Conservation (phyloP, 2,329 filamentous ascomycete genomes). For the Bipolaris sorokiniana region DNA sequence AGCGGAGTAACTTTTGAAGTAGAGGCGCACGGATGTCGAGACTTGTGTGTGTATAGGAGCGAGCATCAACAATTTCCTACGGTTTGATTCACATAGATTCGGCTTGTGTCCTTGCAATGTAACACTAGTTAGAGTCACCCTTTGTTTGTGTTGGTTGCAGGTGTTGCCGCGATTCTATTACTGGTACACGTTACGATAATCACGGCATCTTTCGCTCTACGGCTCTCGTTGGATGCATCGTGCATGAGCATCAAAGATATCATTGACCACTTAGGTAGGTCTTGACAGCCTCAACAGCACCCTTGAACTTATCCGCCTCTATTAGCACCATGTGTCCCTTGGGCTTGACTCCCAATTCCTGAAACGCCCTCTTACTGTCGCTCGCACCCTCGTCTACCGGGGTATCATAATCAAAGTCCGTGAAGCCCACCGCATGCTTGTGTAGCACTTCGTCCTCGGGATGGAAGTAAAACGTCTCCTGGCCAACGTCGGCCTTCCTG, state of each 20-base stretch:
- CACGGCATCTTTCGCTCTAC: neutral
- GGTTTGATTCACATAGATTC: conserved; percentile 40
- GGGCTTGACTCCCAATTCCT: conserved; percentile 87
- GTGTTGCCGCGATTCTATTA: neutral
- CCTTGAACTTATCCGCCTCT: conserved; percentile 76
- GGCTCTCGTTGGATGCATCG: neutral
- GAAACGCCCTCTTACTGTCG: conserved; percentile 93
- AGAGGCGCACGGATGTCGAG: conserved; percentile 10
- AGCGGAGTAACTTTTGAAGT: conserved; percentile 14
- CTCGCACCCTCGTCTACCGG: conserved; percentile 77
- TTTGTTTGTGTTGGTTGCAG: neutral
- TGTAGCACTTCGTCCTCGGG: conserved; percentile 92
- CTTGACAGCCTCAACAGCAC: conserved; percentile 75
- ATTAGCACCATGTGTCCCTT: conserved; percentile 86
- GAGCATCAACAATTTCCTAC: conserved; percentile 41
- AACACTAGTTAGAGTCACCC: conserved; percentile 44
- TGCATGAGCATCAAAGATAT: neutral
- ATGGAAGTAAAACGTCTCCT: conserved; percentile 86
- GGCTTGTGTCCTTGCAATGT: conserved; percentile 47
- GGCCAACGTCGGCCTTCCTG: conserved; percentile 35
- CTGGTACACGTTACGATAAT: neutral
- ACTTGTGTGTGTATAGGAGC: conserved; percentile 44
- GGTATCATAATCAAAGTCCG: conserved; percentile 78
- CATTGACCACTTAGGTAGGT: conserved; percentile 67
- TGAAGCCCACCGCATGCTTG: conserved; percentile 72